Evolutionary conservation across 805 yeast genomes (phyloP).

Genomic region (Scheffersomyces ergatensis): DNA sequence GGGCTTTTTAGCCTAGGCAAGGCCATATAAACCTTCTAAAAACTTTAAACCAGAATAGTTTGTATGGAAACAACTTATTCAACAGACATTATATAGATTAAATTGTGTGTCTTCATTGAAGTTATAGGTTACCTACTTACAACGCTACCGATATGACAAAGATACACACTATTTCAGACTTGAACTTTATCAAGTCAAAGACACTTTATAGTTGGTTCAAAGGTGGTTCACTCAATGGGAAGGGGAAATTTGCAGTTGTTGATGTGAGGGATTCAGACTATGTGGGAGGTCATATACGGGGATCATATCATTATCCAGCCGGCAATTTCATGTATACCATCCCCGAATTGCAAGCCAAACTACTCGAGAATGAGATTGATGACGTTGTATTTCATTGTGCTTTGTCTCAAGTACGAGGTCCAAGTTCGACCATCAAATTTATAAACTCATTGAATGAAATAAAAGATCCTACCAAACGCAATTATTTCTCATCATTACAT

Average conservation of each 20-base stretch:
- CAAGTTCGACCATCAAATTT: conserved; percentile 72
- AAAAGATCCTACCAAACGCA: conserved; percentile 17
- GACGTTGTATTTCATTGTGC: conserved; percentile 89
- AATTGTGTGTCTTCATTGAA: too few species aligned
- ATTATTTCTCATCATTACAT: conserved; percentile 33
- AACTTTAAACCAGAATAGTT: too few species aligned
- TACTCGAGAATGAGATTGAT: conserved; percentile 29
- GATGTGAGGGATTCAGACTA: conserved; percentile 87
- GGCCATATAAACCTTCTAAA: too few species aligned
- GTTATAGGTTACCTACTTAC: neutral
- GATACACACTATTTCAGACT: conserved; percentile 34
- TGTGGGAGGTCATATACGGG: conserved; percentile 71
- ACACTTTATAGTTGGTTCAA: conserved; percentile 47
- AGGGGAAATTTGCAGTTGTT: conserved; percentile 51
- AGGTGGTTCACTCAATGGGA: conserved; percentile 34
- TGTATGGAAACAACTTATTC: too few species aligned
- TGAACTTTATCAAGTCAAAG: conserved; percentile 46
- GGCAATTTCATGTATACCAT: conserved; percentile 37
- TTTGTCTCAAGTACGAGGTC: conserved; percentile 88
- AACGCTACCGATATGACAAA: too few species aligned
- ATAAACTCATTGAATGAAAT: conserved; percentile 41
- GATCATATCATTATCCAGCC: conserved; percentile 57
- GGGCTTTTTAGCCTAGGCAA: too few species aligned
- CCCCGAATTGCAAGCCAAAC: conserved; percentile 34
- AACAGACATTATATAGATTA: too few species aligned